Percentiles rank a stretch among this genome's conserved stretches.
Evolutionary conservation across 2,329 filamentous ascomycete genomes (phyloP).

Genomic region (Thelonectria rubi): DNA sequence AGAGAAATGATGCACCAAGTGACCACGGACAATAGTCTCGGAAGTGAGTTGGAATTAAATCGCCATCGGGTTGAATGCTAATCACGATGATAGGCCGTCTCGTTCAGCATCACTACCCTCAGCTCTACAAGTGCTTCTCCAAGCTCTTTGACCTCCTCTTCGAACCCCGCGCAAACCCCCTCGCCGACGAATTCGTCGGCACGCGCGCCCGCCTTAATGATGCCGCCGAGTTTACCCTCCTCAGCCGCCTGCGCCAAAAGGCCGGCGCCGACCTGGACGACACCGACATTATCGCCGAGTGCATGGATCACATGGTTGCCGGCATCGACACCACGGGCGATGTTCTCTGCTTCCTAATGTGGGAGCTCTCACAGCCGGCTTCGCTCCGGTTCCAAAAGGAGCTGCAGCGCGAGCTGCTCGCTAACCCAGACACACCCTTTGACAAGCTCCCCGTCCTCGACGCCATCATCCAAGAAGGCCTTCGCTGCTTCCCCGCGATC

Average conservation of each 20-base stretch:
- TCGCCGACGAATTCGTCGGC: conserved; percentile 66
- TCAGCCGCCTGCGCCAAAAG: conserved; percentile 64
- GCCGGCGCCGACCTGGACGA: conserved; percentile 52
- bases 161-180: conserved; percentile 63
- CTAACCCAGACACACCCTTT: conserved; percentile 49
- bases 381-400: conserved; percentile 59
- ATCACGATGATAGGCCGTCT: conserved; percentile 59
- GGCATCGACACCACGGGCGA: conserved; percentile 77
- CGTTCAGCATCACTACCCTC: conserved; percentile 63
- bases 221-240: conserved; percentile 62
- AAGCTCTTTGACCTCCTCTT: conserved; percentile 56
- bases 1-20: conserved; percentile 72
- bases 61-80: not conserved
- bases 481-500: conserved; percentile 69
- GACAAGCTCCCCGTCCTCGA: conserved; percentile 67
- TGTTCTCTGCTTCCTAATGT: conserved; percentile 73
- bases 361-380: conserved; percentile 69
- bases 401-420: conserved; percentile 61
- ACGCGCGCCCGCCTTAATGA: conserved; percentile 55
- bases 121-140: conserved; percentile 56
- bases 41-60: conserved; percentile 57
- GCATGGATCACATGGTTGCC: conserved; percentile 74
- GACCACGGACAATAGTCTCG: conserved; percentile 70
- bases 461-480: conserved; percentile 67
- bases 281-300: conserved; percentile 70